Percentiles rank a stretch among this genome's conserved stretches.
Conservation (phyloP, 192 early-diverging fungal genomes). For the Umbelopsis ramanniana region DNA sequence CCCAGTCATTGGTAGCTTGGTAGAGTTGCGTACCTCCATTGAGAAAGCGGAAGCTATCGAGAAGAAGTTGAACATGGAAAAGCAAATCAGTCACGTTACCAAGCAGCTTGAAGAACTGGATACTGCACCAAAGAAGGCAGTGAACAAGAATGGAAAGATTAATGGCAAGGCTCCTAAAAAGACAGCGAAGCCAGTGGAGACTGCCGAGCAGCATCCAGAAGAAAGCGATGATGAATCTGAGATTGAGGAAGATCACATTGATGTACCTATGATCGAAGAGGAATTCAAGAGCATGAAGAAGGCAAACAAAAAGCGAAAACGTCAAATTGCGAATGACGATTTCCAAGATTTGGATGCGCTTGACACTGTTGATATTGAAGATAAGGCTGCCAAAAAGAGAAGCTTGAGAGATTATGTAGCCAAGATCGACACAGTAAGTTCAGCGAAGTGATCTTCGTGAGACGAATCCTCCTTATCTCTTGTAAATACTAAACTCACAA, state of each 20-base stretch:
- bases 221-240: conserved; percentile 30
- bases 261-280: conserved; percentile 27
- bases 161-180: conserved; percentile 29
- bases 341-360: conserved; percentile 79
- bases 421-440: conserved; percentile 64
- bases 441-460: background rate
- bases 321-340: conserved; percentile 52
- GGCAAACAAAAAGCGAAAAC: conserved; percentile 46
- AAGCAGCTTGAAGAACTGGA: conserved; percentile 32
- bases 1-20: conserved; percentile 83
- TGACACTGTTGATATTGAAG: conserved; percentile 78
- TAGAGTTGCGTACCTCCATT: conserved; percentile 73
- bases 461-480: background rate
- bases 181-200: background rate
- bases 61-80: conserved; percentile 47
- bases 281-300: conserved; percentile 52
- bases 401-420: conserved; percentile 65
- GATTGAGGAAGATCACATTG: conserved; percentile 36
- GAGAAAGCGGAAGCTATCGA: conserved; percentile 71
- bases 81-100: background rate
- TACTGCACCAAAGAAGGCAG: conserved; percentile 12
- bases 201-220: conserved; percentile 19
- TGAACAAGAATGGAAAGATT: conserved; percentile 7
- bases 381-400: conserved; percentile 72
- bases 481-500: too few species aligned